Conservation (phyloP, 2,329 filamentous ascomycete genomes). For the Parafenestella ontariensis region DNA sequence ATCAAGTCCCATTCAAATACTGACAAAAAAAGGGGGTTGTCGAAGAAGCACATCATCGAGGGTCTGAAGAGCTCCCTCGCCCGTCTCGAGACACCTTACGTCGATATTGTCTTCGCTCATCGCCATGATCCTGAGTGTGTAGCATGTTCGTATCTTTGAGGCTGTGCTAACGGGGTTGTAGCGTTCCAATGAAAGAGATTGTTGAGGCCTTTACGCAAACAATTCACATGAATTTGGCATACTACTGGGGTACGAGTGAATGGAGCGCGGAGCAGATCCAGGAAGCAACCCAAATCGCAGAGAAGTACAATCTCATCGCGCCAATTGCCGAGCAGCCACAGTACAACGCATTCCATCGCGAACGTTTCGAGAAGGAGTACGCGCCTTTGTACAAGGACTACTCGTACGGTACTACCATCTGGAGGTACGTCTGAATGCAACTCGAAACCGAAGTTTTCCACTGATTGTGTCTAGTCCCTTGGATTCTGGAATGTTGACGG, state of each 20-base stretch:
- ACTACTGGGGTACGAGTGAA: conserved; percentile 63
- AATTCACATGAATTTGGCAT: conserved; percentile 64
- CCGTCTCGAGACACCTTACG: conserved; percentile 69
- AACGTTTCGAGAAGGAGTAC: conserved; percentile 69
- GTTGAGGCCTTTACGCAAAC: conserved; percentile 62
- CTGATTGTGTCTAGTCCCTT: too few species aligned
- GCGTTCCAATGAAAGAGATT: conserved; percentile 68
- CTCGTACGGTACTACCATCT: conserved; percentile 63
- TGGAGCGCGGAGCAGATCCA: conserved; percentile 67
- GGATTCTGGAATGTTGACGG: conserved; percentile 64
- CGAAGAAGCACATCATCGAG: conserved; percentile 62
- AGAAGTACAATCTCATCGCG: conserved; percentile 68
- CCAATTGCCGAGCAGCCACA: conserved; percentile 63
- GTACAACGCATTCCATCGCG: conserved; percentile 68
- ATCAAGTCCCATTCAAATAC: conserved; percentile 19
- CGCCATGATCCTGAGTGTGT: conserved; percentile 60
- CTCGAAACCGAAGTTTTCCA: too few species aligned
- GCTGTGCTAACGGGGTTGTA: conserved; percentile 19
- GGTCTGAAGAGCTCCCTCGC: conserved; percentile 65
- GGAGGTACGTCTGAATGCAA: too few species aligned
- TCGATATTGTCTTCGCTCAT: conserved; percentile 70
- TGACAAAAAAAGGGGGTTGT: conserved; percentile 47
- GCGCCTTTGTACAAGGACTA: conserved; percentile 64
- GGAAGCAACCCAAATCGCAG: conserved; percentile 65
- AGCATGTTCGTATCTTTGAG: not conserved